Conservation (phyloP, 768 basidiomycete genomes). For the Kockovaella imperatae region DNA sequence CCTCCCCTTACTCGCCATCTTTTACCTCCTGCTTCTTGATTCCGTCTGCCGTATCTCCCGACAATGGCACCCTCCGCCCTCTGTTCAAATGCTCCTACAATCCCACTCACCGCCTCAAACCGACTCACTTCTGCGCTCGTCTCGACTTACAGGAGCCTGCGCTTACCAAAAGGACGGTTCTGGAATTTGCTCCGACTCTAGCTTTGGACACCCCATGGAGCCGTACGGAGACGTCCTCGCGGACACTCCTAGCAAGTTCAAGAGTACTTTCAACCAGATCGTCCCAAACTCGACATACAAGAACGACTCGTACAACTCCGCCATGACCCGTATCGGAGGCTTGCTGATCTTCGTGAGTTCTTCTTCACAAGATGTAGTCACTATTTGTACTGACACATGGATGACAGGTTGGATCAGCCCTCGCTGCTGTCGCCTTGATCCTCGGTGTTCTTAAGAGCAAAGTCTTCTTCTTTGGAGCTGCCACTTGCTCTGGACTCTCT, state of each 20-base stretch:
- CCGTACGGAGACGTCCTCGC: slow-evolving; percentile 29
- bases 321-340: slow-evolving; percentile 26
- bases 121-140: background rate
- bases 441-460: slow-evolving; percentile 31
- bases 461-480: slow-evolving; percentile 35
- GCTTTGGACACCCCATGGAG: slow-evolving; percentile 34
- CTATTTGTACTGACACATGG: background rate
- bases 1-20: background rate
- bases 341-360: slow-evolving; percentile 34
- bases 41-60: too few relatives aligned
- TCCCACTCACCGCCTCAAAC: background rate
- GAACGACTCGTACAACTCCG: slow-evolving; percentile 28
- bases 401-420: slow-evolving; percentile 30
- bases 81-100: background rate
- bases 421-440: slow-evolving; percentile 31
- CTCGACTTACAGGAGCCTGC: slow-evolving; percentile 23
- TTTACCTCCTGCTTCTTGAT: background rate
- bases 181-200: slow-evolving; percentile 38
- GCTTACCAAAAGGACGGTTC: slow-evolving; percentile 34
- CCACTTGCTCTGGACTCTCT: slow-evolving; percentile 23
- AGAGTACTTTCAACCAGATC: slow-evolving; percentile 19
- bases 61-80: too few relatives aligned
- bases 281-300: slow-evolving; percentile 24
- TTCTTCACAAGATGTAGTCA: background rate
- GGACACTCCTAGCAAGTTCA: slow-evolving; percentile 31